These are phyloP conservation scores for Mangifera indica DNA, from an alignment of 345 rosid species.

Conservation along the genomic window DNA sequence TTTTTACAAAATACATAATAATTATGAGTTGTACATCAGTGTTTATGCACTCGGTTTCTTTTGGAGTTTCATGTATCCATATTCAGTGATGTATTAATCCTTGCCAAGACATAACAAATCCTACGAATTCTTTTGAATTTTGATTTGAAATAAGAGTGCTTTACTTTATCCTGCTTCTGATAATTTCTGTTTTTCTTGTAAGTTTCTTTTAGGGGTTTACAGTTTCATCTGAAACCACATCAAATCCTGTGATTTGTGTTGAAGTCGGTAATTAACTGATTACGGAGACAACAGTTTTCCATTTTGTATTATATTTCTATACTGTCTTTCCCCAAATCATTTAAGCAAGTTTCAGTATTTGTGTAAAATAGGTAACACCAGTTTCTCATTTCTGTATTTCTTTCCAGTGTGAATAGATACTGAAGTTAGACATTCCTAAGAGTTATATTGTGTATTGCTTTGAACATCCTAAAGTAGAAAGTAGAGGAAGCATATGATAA, in stretches of 20 bases:
- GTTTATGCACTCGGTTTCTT: not conserved
- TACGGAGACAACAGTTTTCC: not conserved
- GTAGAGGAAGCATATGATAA: not conserved
- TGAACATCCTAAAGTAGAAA: not conserved
- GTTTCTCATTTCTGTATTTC: constrained; percentile 11
- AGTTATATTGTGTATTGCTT: not conserved
- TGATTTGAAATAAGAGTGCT: not conserved
- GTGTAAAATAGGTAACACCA: not conserved
- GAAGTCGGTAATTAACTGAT: not conserved
- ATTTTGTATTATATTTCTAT: not conserved
- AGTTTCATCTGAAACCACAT: not conserved
- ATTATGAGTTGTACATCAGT: too few relatives aligned
- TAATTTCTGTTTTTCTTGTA: not conserved
- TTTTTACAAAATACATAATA: too few relatives aligned
- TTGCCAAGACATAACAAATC: not conserved
- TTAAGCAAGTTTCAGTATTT: not conserved
- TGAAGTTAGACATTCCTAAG: not conserved
- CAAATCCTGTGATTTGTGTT: not conserved
- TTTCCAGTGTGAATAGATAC: not conserved
- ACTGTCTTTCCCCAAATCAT: not conserved
- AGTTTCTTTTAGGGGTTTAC: not conserved
- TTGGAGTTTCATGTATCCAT: not conserved
- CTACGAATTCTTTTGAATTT: not conserved
- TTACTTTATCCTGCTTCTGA: not conserved
- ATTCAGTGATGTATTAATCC: not conserved